Conservation (phyloP, 2,329 filamentous ascomycete species). For the Dactylellina sp. region DNA sequence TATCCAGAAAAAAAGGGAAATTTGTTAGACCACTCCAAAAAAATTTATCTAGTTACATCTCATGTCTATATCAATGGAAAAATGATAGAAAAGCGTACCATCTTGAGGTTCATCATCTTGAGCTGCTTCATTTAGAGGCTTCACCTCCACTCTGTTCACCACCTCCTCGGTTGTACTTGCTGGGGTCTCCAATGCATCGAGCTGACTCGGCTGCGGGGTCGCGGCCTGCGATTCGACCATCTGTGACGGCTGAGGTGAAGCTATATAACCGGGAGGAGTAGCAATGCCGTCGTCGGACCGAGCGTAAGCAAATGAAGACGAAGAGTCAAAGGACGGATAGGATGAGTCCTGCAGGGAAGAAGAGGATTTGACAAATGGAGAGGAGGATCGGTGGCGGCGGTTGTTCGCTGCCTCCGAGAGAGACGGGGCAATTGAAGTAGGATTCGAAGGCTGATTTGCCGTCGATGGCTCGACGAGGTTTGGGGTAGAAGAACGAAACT, state of each 20-base stretch:
- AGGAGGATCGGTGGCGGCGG: slow-evolving; percentile 35
- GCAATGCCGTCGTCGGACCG: slow-evolving; percentile 52
- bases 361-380: slow-evolving; percentile 31
- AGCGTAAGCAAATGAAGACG: slow-evolving; percentile 38
- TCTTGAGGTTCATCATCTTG: slow-evolving; percentile 16
- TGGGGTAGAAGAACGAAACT: slow-evolving; percentile 47
- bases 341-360: slow-evolving; percentile 35
- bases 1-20: neutral
- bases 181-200: slow-evolving; percentile 33
- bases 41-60: neutral
- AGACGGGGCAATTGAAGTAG: slow-evolving; percentile 28
- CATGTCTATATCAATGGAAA: too few species aligned
- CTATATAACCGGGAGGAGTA: slow-evolving; percentile 40
- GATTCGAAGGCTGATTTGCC: slow-evolving; percentile 12
- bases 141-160: slow-evolving; percentile 10
- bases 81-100: slow-evolving; percentile 19
- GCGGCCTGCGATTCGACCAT: slow-evolving; percentile 55
- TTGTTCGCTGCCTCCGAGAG: slow-evolving; percentile 4
- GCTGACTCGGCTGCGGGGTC: slow-evolving; percentile 48
- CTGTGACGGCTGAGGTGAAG: slow-evolving; percentile 53
- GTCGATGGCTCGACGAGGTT: slow-evolving; percentile 50
- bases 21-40: slow-evolving; percentile 4
- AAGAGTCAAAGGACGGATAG: slow-evolving; percentile 23
- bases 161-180: neutral
- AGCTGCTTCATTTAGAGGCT: neutral